Evolutionary conservation across 2,329 filamentous ascomycete species (phyloP), one percentile per base, ranked within the genome.

Genomic region (Claviceps sp.): DNA sequence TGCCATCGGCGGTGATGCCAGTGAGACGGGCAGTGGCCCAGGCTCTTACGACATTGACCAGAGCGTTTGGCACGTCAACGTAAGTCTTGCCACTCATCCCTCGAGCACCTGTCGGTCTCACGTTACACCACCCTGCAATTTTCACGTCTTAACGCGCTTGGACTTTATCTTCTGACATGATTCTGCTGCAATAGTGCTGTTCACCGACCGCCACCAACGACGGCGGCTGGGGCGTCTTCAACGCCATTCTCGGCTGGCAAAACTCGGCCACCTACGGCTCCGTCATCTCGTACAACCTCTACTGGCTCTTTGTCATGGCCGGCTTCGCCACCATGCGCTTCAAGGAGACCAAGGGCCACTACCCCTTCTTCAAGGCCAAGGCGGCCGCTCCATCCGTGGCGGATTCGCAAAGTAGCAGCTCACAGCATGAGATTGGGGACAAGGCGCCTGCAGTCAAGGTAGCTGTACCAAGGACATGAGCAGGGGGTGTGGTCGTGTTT

Each of bases 201-300:
- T 90, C 79, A 60, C 84, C 88, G 0, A 70, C 81, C 50, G 67
- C 83, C 41, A 82, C 87, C 56, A 84, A 85, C 30, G 84, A 84
- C 47, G 82, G 84, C 40, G 86, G 85, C 45, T 95, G 88, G 88
- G 87, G 86, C 52, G 81, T 95, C 58, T 88, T 95, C 74, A 91
- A 94, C 60, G 82, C 86, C 54, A 75, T 95, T 50, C 74, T 95
- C 11, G 88, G 89, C 54, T 95, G 89, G 89, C 79, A 82, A 55
- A 95, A 95, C 70, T 88, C 85, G 13, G 89, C 86, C 5, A 94
- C 88, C 1, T 89, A 91, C 60, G 88, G 88, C 50, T 90, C 86
- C 1, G 85, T 95, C 57, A 81, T 95, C 56, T 82, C 85, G 1
- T 95, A 95, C 71, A 94, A 93, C 64, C 54, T 91, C 16, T 95